Conservation (phyloP, 2,329 filamentous ascomycete species). For the Colletotrichum ledebouriae region DNA sequence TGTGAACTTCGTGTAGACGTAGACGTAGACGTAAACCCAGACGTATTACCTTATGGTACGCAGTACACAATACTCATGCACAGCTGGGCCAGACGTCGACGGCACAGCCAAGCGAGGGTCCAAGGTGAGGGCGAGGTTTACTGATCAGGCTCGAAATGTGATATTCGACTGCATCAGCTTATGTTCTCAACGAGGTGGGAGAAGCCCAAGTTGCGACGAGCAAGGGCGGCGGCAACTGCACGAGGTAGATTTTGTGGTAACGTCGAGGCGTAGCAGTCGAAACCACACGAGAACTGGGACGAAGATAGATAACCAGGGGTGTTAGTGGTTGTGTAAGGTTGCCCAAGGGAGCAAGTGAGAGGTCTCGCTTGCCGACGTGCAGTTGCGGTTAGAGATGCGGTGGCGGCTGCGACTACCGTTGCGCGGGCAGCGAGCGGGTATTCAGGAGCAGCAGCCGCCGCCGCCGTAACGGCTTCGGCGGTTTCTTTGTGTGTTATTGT, state of each 20-base stretch:
- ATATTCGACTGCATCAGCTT: conserved; percentile 15
- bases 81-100: conserved; percentile 23
- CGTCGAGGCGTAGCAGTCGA: conserved; percentile 21
- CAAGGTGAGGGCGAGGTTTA: conserved; percentile 10
- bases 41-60: neutral
- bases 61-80: conserved; percentile 15
- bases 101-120: conserved; percentile 25
- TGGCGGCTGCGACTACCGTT: conserved; percentile 33
- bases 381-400: conserved; percentile 25
- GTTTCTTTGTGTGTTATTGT: conserved; percentile 35
- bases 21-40: conserved; percentile 14
- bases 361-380: conserved; percentile 19
- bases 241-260: conserved; percentile 19
- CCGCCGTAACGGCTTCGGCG: neutral
- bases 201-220: neutral
- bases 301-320: neutral
- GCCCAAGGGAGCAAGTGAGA: conserved; percentile 1
- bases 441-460: neutral
- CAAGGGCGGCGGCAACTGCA: conserved; percentile 2
- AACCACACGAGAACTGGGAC: conserved; percentile 27
- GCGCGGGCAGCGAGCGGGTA: conserved; percentile 20
- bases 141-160: conserved; percentile 22
- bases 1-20: neutral
- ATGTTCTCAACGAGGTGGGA: conserved; percentile 2
- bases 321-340: neutral